phyloP scores from a whole-genome alignment of 208 protist genomes.

The Acanthamoeba divionensis region DNA sequence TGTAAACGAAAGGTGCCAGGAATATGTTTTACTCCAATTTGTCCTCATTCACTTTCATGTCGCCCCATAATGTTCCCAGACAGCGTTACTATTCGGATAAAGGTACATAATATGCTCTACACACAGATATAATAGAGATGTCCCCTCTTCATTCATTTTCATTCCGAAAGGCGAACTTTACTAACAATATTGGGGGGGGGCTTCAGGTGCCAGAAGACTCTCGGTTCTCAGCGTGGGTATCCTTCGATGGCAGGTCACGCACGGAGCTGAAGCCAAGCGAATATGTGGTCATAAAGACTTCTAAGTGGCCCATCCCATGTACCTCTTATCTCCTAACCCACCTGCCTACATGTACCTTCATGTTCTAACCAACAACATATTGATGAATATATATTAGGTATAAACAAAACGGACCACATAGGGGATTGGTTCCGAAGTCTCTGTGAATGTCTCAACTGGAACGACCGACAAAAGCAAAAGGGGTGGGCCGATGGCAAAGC shows the following conservation, averaged over 20 bases:
- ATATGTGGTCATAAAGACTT: slow-evolving; percentile 18
- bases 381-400: background rate
- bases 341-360: background rate
- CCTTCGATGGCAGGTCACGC: background rate
- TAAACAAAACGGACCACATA: slow-evolving; percentile 43
- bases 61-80: slow-evolving; percentile 40
- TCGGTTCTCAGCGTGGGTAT: background rate
- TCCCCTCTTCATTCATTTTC: no score
- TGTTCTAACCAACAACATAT: background rate
- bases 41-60: slow-evolving; percentile 34
- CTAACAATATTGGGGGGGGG: no score
- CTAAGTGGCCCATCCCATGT: slow-evolving; percentile 26
- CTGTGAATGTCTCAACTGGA: slow-evolving; percentile 29
- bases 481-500: no score
- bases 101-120: background rate
- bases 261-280: slow-evolving; percentile 22
- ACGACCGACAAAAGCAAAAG: slow-evolving; percentile 39
- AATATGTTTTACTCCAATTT: slow-evolving; percentile 31
- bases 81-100: background rate
- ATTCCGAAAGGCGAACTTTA: no score
- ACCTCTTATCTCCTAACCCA: background rate
- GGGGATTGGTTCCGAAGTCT: slow-evolving; percentile 29
- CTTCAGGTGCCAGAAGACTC: background rate
- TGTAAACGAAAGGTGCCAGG: background rate
- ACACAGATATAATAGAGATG: background rate